Base-by-base conservation (phyloP, 371 early-diverging fungal species). In the Mucor irregularis region DNA sequence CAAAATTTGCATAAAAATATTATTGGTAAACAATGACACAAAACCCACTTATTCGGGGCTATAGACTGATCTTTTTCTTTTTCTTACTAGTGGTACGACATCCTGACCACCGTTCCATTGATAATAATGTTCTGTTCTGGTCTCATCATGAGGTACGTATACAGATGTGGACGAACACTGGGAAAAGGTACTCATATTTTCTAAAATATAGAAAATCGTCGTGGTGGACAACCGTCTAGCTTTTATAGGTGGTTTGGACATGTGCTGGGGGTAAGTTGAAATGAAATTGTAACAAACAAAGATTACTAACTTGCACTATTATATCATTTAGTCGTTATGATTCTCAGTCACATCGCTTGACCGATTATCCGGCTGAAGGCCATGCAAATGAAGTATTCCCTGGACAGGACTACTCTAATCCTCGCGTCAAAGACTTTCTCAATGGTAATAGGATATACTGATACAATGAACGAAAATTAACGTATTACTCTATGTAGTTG, bases 341-440 rank as follows among this genome's bases (percentile, higher is more conserved):
- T 71, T 84, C 87, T 17, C 84, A 87, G 44, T 74, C 82, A 1
- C 97, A 97, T 70, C 68, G 81, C 3, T 59, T 94, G 39, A 74
- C 84, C 3, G 94, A 95, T 64, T 87, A 80, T 60, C 74, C 81
- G 29, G 78, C 82, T 3, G 69, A 73, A 33, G 57, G 62, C 1
- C 66, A 66, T 39, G 33, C 71, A 7, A 56, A 74, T 49, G 72
- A 76, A 31, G 78, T 82, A 29, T 93, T 84, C 69, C 90, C 90
- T 19, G 94, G 95, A 5, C 89, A 87, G 73, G 97, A 97, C 64
- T 97, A 92, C 67, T 88, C 87, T 49, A 96, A 96, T 64, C 92
- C 95, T 13, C 87, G 95, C 26, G 82, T 93, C 58, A 88, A 87
- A 61, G 96, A 96, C 70, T 96, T 96, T 76, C 54, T 63, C n/a